Percentiles rank a stretch among this genome's conserved stretches.
Conservation (phyloP, 2,329 filamentous ascomycete species). For the Metarhizium sp. region DNA sequence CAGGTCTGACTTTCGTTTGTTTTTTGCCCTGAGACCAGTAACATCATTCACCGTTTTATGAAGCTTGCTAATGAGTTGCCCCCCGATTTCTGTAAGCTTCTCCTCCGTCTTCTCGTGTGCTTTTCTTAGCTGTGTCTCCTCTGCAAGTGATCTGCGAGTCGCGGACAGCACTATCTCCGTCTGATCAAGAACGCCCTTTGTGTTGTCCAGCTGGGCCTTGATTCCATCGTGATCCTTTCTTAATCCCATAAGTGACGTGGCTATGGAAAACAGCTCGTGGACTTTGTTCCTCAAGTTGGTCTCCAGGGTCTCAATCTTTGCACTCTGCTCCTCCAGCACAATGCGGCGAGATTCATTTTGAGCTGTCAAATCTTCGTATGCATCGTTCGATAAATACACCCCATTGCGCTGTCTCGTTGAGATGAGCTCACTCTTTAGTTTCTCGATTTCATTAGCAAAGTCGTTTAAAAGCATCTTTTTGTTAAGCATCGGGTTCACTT, state of each 20-base stretch:
- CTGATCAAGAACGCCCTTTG: conserved; percentile 73
- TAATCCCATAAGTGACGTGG: conserved; percentile 75
- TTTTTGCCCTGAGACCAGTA: conserved; percentile 73
- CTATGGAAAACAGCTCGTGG: conserved; percentile 81
- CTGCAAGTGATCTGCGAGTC: conserved; percentile 65
- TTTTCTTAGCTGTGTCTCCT: conserved; percentile 70
- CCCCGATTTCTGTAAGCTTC: conserved; percentile 63
- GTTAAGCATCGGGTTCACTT: conserved; percentile 82
- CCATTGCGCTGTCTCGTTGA: conserved; percentile 89
- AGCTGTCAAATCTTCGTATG: conserved; percentile 82
- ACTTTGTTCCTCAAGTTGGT: conserved; percentile 85
- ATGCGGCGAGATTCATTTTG: conserved; percentile 90
- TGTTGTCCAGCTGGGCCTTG: conserved; percentile 62
- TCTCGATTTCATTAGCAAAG: conserved; percentile 88
- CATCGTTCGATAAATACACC: conserved; percentile 83
- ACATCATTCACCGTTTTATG: conserved; percentile 73
- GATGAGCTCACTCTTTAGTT: conserved; percentile 86
- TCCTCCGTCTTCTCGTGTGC: conserved; percentile 82
- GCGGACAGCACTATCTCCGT: conserved; percentile 76
- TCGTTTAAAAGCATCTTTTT: conserved; percentile 89
- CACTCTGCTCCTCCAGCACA: conserved; percentile 81
- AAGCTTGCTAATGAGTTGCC: conserved; percentile 68
- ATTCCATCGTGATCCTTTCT: conserved; percentile 86
- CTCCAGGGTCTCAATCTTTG: conserved; percentile 89
- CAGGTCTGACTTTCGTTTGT: conserved; percentile 74